Percentiles rank a stretch among this genome's conserved stretches.
phyloP scores from a whole-genome alignment of 805 yeast species.

The Teunomyces kruisii region DNA sequence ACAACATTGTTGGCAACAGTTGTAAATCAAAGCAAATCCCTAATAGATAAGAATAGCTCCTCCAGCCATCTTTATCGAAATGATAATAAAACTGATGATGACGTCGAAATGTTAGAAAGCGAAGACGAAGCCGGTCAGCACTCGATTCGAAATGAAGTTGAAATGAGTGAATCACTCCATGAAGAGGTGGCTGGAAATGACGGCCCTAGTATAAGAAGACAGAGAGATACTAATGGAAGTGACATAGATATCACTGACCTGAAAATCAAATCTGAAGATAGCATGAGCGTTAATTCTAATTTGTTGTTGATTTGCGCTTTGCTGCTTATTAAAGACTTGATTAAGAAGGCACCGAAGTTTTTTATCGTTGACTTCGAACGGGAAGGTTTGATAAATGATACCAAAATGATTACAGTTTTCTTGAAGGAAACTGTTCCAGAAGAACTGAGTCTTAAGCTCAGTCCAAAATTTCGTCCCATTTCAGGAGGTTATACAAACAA shows the following conservation, averaged over 20 bases:
- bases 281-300: constrained; percentile 17
- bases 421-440: constrained; percentile 10
- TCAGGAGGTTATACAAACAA: constrained; percentile 20
- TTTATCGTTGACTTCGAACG: constrained; percentile 56
- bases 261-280: background rate
- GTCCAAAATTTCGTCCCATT: constrained; percentile 22
- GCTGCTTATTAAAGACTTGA: constrained; percentile 44
- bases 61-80: background rate
- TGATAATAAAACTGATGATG: constrained; percentile 6
- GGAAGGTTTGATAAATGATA: constrained; percentile 69
- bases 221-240: constrained; percentile 1
- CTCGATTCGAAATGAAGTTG: background rate
- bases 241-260: constrained; percentile 9
- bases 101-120: constrained; percentile 11
- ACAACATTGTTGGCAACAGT: constrained; percentile 58
- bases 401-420: constrained; percentile 30
- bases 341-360: constrained; percentile 41
- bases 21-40: constrained; percentile 51
- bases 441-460: constrained; percentile 10
- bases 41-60: constrained; percentile 12
- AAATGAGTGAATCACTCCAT: background rate
- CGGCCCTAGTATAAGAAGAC: background rate
- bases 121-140: constrained; percentile 7
- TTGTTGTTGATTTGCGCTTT: constrained; percentile 53
- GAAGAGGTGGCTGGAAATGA: constrained; percentile 6